These are phyloP conservation scores for Syzygium jambos DNA, from an alignment of 345 rosid genomes.

Conservation along the genomic window DNA sequence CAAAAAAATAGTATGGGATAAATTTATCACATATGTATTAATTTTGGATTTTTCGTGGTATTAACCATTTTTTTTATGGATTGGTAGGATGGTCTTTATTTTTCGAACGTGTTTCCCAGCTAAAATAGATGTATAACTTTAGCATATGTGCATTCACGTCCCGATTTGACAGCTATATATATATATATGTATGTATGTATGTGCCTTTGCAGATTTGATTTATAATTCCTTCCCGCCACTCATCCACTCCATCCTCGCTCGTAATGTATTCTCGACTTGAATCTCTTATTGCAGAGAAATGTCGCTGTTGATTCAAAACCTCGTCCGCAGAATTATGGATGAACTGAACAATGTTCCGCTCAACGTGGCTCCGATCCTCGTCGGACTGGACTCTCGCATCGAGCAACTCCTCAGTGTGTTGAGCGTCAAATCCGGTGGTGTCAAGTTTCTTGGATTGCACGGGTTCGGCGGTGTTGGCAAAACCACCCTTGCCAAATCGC, in stretches of 20 bases:
- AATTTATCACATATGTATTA: too few relatives aligned
- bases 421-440: conserved; percentile 8
- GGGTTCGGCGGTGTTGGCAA: conserved; percentile 41
- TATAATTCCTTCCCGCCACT: neutral
- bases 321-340: conserved; percentile 29
- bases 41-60: too few relatives aligned
- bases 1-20: too few relatives aligned
- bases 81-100: too few relatives aligned
- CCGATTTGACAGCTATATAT: too few relatives aligned
- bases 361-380: conserved; percentile 22
- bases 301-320: conserved; percentile 6
- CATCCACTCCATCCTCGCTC: neutral
- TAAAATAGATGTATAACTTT: neutral
- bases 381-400: conserved; percentile 25
- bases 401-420: conserved; percentile 1
- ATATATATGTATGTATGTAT: too few relatives aligned
- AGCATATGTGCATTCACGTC: neutral
- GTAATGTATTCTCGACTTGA: neutral
- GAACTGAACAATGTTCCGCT: conserved; percentile 44
- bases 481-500: conserved; percentile 30
- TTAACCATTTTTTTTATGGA: too few relatives aligned
- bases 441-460: conserved; percentile 18
- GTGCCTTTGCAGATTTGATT: neutral
- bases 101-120: too few relatives aligned
- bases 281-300: neutral